Base-by-base conservation (phyloP, 495 filamentous ascomycete species). In the Cudoniella acicularis region DNA sequence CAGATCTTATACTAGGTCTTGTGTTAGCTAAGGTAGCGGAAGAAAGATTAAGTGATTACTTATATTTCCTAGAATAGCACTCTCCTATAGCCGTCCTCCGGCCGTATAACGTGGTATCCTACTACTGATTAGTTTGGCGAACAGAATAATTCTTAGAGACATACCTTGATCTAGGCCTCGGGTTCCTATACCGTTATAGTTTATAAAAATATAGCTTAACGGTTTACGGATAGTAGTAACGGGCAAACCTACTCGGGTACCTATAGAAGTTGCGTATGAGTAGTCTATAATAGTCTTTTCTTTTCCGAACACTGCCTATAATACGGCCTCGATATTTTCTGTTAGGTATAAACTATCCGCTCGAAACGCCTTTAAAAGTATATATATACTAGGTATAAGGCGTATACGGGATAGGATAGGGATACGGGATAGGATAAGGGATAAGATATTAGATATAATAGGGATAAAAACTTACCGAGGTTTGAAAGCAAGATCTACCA, bases 121-220 rank as follows among this genome's bases (percentile, higher is more conserved):
- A 21, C 22, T 10, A 21, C 4, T 46, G n/a, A 17, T 46, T 4
- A 46, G 43, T 17, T n/a, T 9, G 22, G 36, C 25, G n/a, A 59
- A 16, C 40, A 2, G 21, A 56, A 50, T 46, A 26, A 18, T n/a
- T n/a, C n/a, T 50, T 23, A 23, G 40, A 26, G 18, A 36, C 23
- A 11, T 65, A 65, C 53, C 59, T 0, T 36, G 53, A 10, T 50
- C 55, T n/a, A 16, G 13, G 51, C 17, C n/a, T 40, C 61, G 52
- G 8, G 26, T 52, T 36, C 56, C 46, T 10, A 68, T 41, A 10
- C 58, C 60, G 52, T 65, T 66, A 56, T 64, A 68, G 42, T 64
- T 70, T 10, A 59, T 68, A 54, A 68, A 66, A n/a, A 68, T 52
- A 47, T 36, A 69, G 9, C 13, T 55, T 49, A 52, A 60, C 2